These are phyloP conservation scores for Fallopia convolvulus DNA, from an alignment of 148 eudicot genomes.

Conservation along the genomic window DNA sequence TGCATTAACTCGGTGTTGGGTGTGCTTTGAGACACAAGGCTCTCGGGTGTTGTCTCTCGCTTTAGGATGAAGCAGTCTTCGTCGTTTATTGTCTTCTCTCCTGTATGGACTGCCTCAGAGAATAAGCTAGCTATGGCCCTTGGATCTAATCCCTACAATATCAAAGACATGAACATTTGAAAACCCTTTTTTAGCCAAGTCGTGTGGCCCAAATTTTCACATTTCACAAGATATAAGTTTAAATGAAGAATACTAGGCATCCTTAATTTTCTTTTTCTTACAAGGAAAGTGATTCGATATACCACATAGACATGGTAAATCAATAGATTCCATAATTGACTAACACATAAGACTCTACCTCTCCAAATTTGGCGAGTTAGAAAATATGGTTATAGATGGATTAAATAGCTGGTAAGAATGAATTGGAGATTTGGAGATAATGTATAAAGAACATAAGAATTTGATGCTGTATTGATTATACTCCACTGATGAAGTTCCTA, in stretches of 20 bases:
- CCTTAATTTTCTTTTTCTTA: no score
- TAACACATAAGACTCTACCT: no score
- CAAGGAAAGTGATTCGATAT: no score
- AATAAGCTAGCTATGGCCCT: conserved; percentile 56
- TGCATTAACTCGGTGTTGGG: conserved; percentile 43
- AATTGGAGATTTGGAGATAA: background rate
- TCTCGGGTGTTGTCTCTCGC: conserved; percentile 33
- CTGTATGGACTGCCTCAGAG: conserved; percentile 40
- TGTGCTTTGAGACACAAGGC: conserved; percentile 37
- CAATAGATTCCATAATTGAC: no score
- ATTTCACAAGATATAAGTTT: background rate
- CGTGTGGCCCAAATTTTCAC: background rate
- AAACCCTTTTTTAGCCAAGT: no score
- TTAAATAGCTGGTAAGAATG: no score
- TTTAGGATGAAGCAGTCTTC: conserved; percentile 53
- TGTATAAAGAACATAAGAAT: no score
- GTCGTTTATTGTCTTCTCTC: conserved; percentile 44
- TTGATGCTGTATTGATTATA: no score
- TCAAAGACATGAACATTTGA: background rate
- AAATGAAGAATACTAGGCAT: background rate
- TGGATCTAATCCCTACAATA: conserved; percentile 54
- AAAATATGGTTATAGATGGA: no score
- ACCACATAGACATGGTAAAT: no score
- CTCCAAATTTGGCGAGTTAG: no score
- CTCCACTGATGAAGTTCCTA: no score